These are phyloP conservation scores for Colletotrichum somersetense DNA, from an alignment of 2,329 filamentous ascomycete species.

Conservation along the genomic window DNA sequence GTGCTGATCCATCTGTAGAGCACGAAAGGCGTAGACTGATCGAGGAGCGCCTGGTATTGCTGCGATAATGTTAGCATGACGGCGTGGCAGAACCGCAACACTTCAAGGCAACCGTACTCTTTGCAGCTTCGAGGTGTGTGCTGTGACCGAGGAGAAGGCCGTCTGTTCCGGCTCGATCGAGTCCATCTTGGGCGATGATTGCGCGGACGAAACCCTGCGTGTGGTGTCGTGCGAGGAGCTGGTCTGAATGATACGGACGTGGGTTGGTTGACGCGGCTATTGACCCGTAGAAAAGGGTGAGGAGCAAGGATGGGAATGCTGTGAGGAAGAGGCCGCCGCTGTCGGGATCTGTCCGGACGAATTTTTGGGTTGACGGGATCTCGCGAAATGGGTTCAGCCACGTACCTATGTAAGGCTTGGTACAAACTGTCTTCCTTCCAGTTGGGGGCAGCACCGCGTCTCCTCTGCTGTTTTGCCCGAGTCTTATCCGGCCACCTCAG, in stretches of 20 bases:
- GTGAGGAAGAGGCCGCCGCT: slow-evolving; percentile 25
- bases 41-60: slow-evolving; percentile 95
- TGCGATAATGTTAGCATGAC: slow-evolving; percentile 55
- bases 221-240: neutral
- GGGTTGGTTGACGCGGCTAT: slow-evolving; percentile 10
- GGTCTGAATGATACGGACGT: slow-evolving; percentile 4
- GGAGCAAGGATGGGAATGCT: slow-evolving; percentile 5
- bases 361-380: slow-evolving; percentile 37
- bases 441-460: slow-evolving; percentile 14
- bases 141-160: slow-evolving; percentile 89
- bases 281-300: neutral
- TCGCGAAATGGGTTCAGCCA: slow-evolving; percentile 41
- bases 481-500: slow-evolving; percentile 31
- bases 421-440: neutral
- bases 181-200: slow-evolving; percentile 73
- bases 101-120: slow-evolving; percentile 65
- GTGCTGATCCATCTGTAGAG: slow-evolving; percentile 92
- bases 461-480: slow-evolving; percentile 30
- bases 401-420: slow-evolving; percentile 40
- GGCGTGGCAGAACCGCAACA: neutral
- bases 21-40: slow-evolving; percentile 91
- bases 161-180: slow-evolving; percentile 88
- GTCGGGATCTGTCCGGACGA: slow-evolving; percentile 42
- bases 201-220: neutral
- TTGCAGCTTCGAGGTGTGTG: slow-evolving; percentile 82